Evolutionary conservation across 495 filamentous ascomycete genomes (phyloP).

Genomic region (Xylaria intraflava): DNA sequence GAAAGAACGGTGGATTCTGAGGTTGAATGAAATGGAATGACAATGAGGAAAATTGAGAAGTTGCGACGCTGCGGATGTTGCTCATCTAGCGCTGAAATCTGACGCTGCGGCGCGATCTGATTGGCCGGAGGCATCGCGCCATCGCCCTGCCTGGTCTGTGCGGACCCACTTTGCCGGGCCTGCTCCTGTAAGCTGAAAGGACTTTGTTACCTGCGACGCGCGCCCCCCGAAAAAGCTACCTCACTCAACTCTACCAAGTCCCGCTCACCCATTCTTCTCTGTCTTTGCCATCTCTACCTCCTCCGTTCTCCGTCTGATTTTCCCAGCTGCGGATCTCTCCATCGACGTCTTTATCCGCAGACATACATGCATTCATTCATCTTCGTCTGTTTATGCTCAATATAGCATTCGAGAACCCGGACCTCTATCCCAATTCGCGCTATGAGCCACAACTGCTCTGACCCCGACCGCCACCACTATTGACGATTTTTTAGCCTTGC

Average conservation of each 20-base stretch:
- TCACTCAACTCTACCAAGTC: neutral
- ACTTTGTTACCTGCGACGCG: slow-evolving; percentile 16
- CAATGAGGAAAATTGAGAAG: slow-evolving; percentile 20
- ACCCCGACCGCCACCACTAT: neutral
- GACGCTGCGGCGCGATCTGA: slow-evolving; percentile 8
- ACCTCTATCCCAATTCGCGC: neutral
- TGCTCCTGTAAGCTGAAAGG: neutral
- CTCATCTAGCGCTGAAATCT: slow-evolving; percentile 6
- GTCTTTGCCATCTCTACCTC: slow-evolving; percentile 1
- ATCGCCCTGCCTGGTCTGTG: slow-evolving; percentile 19
- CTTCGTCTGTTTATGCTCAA: slow-evolving; percentile 1
- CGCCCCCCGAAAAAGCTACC: slow-evolving; percentile 1
- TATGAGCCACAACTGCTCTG: neutral
- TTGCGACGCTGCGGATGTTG: slow-evolving; percentile 22
- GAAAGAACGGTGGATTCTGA: slow-evolving; percentile 12
- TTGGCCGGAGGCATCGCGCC: slow-evolving; percentile 15
- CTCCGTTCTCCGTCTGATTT: neutral
- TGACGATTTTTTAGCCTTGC: neutral
- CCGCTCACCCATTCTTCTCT: slow-evolving; percentile 4
- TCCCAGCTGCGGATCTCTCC: neutral
- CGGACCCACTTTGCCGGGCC: slow-evolving; percentile 8
- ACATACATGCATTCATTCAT: slow-evolving; percentile 4
- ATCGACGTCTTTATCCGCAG: neutral
- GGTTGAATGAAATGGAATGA: slow-evolving; percentile 24
- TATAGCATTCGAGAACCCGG: neutral